Percentiles rank a stretch among this genome's conserved stretches.
Conservation (phyloP, 2,329 filamentous ascomycete genomes). For the Exophiala sp. region DNA sequence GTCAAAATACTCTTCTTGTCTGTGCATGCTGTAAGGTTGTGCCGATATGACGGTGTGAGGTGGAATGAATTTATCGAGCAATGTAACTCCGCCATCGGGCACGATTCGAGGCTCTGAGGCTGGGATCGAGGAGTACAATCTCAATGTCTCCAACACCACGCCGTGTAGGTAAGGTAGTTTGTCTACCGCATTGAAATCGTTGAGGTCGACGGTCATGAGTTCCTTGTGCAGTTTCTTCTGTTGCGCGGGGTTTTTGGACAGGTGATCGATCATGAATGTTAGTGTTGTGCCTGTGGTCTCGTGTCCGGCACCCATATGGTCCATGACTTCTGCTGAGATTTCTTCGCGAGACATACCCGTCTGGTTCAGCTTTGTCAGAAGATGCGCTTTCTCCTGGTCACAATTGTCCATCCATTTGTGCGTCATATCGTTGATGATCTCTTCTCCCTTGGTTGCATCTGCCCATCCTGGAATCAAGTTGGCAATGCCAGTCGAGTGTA, state of each 20-base stretch:
- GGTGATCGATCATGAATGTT: constrained; percentile 36
- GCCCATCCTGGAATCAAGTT: constrained; percentile 6
- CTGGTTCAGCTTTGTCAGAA: constrained; percentile 7
- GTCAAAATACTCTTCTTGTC: constrained; percentile 32
- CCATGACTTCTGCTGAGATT: constrained; percentile 40
- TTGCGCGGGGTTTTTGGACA: constrained; percentile 31
- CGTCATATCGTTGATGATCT: constrained; percentile 9
- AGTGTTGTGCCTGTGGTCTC: constrained; percentile 66
- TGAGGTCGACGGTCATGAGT: constrained; percentile 16
- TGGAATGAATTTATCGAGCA: constrained; percentile 63
- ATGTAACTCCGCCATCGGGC: constrained; percentile 58
- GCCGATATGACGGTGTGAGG: constrained; percentile 71
- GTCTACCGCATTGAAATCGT: constrained; percentile 5
- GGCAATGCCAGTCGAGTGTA: constrained; percentile 9
- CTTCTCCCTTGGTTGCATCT: constrained; percentile 3
- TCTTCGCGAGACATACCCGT: constrained; percentile 7
- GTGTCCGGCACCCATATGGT: constrained; percentile 71
- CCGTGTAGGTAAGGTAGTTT: constrained; percentile 45
- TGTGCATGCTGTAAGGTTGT: constrained; percentile 70
- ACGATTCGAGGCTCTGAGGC: constrained; percentile 56
- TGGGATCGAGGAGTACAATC: constrained; percentile 52
- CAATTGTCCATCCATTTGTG: constrained; percentile 11
- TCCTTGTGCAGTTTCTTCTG: constrained; percentile 32
- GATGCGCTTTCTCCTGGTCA: constrained; percentile 8
- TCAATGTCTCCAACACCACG: constrained; percentile 49